Percentiles rank a stretch among this genome's conserved stretches.
Conservation (phyloP, 352 stramenopile species). For the Plasmopara viticola region DNA sequence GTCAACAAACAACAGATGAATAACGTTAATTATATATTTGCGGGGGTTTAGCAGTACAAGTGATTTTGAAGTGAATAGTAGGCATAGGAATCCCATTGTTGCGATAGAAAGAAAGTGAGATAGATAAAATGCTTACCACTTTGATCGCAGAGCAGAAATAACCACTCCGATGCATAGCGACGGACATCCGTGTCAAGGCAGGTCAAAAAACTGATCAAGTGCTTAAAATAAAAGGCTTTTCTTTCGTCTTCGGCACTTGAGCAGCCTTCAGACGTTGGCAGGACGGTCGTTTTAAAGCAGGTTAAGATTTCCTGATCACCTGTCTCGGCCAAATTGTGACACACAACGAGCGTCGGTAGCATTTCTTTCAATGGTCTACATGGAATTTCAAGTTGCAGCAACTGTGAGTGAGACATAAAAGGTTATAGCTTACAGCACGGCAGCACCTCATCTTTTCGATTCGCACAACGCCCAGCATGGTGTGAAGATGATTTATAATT, state of each 20-base stretch:
- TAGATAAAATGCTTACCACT: slow-evolving; percentile 43
- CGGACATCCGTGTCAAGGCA: slow-evolving; percentile 64
- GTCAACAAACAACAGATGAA: slow-evolving; percentile 5
- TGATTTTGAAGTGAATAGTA: slow-evolving; percentile 27
- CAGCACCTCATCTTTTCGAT: slow-evolving; percentile 53
- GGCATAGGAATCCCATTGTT: slow-evolving; percentile 6
- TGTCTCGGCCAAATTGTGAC: slow-evolving; percentile 48
- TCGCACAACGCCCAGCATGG: slow-evolving; percentile 46
- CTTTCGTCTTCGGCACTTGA: slow-evolving; percentile 1
- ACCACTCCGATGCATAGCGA: slow-evolving; percentile 60
- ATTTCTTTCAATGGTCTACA: slow-evolving; percentile 37
- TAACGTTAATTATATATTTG: slow-evolving; percentile 17
- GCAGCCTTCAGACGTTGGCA: slow-evolving; percentile 13
- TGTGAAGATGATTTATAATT: slow-evolving; percentile 43
- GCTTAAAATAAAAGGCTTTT: slow-evolving; percentile 43
- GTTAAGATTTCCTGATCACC: slow-evolving; percentile 14
- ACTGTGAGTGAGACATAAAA: not conserved
- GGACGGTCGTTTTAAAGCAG: slow-evolving; percentile 41
- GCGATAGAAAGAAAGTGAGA: slow-evolving; percentile 9
- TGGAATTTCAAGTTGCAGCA: not conserved
- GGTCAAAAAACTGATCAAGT: slow-evolving; percentile 67
- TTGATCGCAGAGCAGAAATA: slow-evolving; percentile 68
- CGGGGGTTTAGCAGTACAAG: slow-evolving; percentile 6
- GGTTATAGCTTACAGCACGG: no score
- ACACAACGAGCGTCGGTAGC: slow-evolving; percentile 56